phyloP scores from a whole-genome alignment of 768 basidiomycete genomes.

The Myochromella boudieri region DNA sequence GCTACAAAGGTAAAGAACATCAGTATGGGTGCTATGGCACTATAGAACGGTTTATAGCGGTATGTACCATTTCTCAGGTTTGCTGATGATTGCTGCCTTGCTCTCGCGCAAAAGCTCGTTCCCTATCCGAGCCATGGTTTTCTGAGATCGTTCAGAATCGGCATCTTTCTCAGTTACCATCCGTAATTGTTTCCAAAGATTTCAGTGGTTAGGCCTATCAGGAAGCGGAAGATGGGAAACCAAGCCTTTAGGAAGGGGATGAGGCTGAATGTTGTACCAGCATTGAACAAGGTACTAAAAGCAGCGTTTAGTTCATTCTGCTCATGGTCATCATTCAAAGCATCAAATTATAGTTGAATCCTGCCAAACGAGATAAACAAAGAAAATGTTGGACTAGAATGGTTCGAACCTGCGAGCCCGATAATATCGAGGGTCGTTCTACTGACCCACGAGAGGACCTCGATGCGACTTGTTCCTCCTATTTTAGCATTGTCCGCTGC shows the following conservation, averaged over 20 bases:
- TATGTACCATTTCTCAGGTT: too few relatives aligned
- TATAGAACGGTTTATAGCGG: too few relatives aligned
- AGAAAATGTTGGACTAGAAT: too few relatives aligned
- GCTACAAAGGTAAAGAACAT: too few relatives aligned
- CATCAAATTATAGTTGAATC: slow-evolving; percentile 29
- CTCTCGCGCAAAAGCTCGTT: slow-evolving; percentile 39
- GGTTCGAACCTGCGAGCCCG: slow-evolving; percentile 59
- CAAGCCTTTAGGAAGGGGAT: slow-evolving; percentile 25
- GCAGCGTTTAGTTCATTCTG: slow-evolving; percentile 47
- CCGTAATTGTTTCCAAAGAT: too few relatives aligned
- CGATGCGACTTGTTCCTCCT: slow-evolving; percentile 35
- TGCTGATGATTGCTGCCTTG: slow-evolving; percentile 34
- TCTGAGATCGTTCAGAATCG: neutral
- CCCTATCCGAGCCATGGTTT: slow-evolving; percentile 41
- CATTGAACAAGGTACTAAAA: slow-evolving; percentile 44
- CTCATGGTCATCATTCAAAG: slow-evolving; percentile 19
- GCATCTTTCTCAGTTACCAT: slow-evolving; percentile 14
- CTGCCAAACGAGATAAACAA: too few relatives aligned
- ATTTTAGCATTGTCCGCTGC: slow-evolving; percentile 31
- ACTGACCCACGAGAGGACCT: slow-evolving; percentile 65
- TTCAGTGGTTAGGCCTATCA: too few relatives aligned
- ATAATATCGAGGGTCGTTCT: slow-evolving; percentile 77
- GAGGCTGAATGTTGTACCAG: slow-evolving; percentile 32
- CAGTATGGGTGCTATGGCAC: too few relatives aligned
- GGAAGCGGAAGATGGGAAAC: slow-evolving; percentile 31